Percentiles rank a stretch among this genome's conserved stretches.
phyloP scores from a whole-genome alignment of 2,329 filamentous ascomycete genomes.

The Cladosporium oxysporum region DNA sequence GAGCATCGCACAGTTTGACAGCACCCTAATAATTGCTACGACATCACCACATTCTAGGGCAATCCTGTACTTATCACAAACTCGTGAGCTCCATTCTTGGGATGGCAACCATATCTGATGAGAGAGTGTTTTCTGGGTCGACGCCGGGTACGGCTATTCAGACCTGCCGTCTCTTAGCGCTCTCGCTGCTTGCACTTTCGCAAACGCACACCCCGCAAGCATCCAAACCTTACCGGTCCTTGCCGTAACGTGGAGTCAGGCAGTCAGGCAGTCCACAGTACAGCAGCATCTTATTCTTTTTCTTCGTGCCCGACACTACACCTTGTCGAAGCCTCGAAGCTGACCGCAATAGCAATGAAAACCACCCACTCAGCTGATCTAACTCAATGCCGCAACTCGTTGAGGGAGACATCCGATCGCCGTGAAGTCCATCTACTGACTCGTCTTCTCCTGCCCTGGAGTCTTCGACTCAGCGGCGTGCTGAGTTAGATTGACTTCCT shows the following conservation, averaged over 20 bases:
- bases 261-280: background rate
- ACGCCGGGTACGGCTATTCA: background rate
- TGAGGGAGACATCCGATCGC: background rate
- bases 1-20: background rate
- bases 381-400: background rate
- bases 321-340: background rate
- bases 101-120: background rate
- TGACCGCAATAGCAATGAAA: background rate
- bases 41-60: background rate
- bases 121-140: background rate
- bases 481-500: conserved; percentile 17
- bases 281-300: background rate
- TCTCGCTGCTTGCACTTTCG: background rate
- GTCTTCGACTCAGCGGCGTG: background rate
- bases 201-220: background rate
- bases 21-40: background rate
- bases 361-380: background rate
- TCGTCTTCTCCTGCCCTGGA: background rate
- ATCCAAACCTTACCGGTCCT: background rate
- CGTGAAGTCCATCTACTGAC: background rate
- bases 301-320: background rate
- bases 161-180: background rate
- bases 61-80: background rate
- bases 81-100: background rate
- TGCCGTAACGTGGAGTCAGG: background rate